A percentile compares a stretch with the other conserved stretches of the same genome.
phyloP scores from a whole-genome alignment of 805 yeast species.

The Kodamaea sagamina region DNA sequence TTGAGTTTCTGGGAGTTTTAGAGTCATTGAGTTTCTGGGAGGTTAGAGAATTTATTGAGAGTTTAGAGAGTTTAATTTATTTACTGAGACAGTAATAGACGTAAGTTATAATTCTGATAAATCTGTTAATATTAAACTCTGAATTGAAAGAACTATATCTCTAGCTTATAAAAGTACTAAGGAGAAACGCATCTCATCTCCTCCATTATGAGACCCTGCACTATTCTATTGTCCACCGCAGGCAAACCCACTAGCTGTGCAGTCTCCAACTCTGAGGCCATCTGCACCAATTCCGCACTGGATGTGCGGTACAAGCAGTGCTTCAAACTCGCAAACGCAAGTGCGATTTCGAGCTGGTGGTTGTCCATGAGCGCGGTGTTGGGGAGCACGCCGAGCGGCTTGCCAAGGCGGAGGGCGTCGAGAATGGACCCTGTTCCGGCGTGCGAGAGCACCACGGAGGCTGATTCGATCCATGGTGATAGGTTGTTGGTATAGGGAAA shows the following conservation, averaged over 20 bases:
- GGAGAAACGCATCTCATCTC: constrained; percentile 14
- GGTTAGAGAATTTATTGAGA: too few relatives aligned
- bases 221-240: constrained; percentile 19
- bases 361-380: constrained; percentile 80
- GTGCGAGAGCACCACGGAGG: constrained; percentile 76
- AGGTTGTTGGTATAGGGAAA: constrained; percentile 34
- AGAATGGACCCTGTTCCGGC: constrained; percentile 92
- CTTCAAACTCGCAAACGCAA: constrained; percentile 14
- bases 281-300: constrained; percentile 11
- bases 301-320: constrained; percentile 9
- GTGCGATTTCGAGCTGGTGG: constrained; percentile 80
- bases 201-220: constrained; percentile 23
- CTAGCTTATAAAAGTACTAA: not conserved
- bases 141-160: too few relatives aligned
- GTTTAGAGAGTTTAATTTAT: too few relatives aligned
- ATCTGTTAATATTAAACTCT: too few relatives aligned
- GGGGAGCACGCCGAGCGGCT: constrained; percentile 66
- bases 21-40: too few relatives aligned
- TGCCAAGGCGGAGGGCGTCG: constrained; percentile 62
- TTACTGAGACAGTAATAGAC: too few relatives aligned
- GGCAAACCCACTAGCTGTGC: constrained; percentile 20
- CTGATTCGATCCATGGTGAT: constrained; percentile 37
- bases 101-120: too few relatives aligned
- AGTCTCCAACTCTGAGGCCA: constrained; percentile 16
- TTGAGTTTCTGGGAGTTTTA: too few relatives aligned